Evolutionary conservation across 441 rosid genomes (phyloP).

Genomic region (Rhodomyrtus psidioides): DNA sequence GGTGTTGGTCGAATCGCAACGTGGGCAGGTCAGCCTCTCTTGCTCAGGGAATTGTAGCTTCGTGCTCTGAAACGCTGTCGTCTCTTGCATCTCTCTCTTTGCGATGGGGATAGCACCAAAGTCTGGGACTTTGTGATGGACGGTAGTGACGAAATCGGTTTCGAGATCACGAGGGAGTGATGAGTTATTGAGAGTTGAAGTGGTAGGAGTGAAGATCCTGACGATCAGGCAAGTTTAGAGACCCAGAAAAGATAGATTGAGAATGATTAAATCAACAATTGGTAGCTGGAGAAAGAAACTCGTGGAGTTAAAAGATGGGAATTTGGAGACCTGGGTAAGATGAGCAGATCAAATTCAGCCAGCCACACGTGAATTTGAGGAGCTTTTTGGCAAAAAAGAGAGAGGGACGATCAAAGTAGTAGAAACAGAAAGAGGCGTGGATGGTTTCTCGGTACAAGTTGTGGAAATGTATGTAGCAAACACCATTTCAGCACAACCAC

Average conservation of each 20-base stretch:
- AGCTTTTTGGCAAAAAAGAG: background rate
- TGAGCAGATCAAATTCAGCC: background rate
- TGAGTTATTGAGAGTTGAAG: background rate
- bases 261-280: background rate
- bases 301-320: background rate
- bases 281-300: background rate
- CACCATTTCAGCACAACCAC: background rate
- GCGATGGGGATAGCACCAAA: background rate
- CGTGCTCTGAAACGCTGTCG: slow-evolving; percentile 27
- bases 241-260: background rate
- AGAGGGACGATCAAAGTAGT: background rate
- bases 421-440: background rate
- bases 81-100: background rate
- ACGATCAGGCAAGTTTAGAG: background rate
- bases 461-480: background rate
- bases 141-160: background rate
- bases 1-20: slow-evolving; percentile 77
- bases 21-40: slow-evolving; percentile 76
- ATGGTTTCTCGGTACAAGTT: background rate
- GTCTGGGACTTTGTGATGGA: background rate
- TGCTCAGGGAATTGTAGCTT: slow-evolving; percentile 66
- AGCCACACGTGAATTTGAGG: background rate
- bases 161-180: background rate
- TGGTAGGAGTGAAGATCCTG: background rate
- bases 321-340: background rate